Evolutionary conservation across 176 grass and related monocot species (phyloP), one percentile per base, ranked within the genome.

Genomic region (Zoysia japonica): DNA sequence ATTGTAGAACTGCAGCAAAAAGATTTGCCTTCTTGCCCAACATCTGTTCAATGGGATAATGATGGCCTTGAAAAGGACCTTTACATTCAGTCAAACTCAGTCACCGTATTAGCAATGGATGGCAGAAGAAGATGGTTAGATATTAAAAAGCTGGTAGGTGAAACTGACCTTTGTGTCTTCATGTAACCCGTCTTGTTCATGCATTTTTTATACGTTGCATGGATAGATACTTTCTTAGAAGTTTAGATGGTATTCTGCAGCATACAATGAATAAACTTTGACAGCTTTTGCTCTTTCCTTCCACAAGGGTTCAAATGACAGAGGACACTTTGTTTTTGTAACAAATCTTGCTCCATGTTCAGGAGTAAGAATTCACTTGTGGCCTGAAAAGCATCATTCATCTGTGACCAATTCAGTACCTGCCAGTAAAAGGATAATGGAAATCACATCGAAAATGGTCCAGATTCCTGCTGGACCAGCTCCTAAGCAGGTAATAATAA

Each of bases 271-370:
- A 70, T 17, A 11, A 71, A 13, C 3, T 83, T 74, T 81, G 59
- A 51, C 59, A 52, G 2, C 56, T 62, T 84, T 74, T 15, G 11
- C 45, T 42, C 20, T 66, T 89, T 65, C 81, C 65, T 67, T 28
- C 10, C 77, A 41, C 12, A 78, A 97, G 96, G 92, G 90, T 78
- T 89, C 84, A 68, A 87, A 92, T 77, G 88, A 79, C 42, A 89
- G 71, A 89, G 81, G 90, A 44, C 80, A 98, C 64, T 98, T 98
- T 85, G 86, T 89, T 77, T 94, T 98, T 82, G 96, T 95, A 68
- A 98, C 92, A 85, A 98, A 98, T 93, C 86, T 98, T 77, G 74
- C 92, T 65, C 96, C 96, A 52, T 98, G 96, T 93, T 94, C 96
- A 84, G 92, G 92, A 51, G 90, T 95, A 65, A 91, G 96, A 68